A percentile compares a stretch with the other conserved stretches of the same genome.
These are phyloP conservation scores for Aotearoamyces nothofagi DNA, from an alignment of 2,329 filamentous ascomycete genomes.

Conservation along the genomic window DNA sequence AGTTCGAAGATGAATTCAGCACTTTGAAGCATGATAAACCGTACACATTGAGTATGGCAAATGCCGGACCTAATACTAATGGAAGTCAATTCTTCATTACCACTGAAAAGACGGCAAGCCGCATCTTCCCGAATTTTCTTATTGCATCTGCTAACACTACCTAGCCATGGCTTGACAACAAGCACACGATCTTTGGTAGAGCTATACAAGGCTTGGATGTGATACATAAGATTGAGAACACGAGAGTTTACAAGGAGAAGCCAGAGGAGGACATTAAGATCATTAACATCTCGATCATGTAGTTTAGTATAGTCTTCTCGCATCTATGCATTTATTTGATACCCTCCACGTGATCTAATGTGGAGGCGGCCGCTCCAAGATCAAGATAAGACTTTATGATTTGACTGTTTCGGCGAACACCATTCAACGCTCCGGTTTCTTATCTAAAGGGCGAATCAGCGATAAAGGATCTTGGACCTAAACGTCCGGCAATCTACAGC, in stretches of 20 bases:
- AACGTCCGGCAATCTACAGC: too few species aligned
- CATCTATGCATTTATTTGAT: too few species aligned
- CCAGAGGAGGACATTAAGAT: slow-evolving; percentile 97
- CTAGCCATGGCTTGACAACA: slow-evolving; percentile 81
- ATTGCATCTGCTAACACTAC: background rate
- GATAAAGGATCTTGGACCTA: too few species aligned
- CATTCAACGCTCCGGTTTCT: too few species aligned
- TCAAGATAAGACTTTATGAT: too few species aligned
- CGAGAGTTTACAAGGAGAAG: slow-evolving; percentile 74
- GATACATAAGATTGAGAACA: slow-evolving; percentile 89
- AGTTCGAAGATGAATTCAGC: slow-evolving; percentile 90
- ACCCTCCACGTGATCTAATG: too few species aligned
- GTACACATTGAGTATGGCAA: slow-evolving; percentile 95
- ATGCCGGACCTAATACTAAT: slow-evolving; percentile 89
- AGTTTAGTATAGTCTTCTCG: slow-evolving; percentile 4
- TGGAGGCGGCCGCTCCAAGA: too few species aligned
- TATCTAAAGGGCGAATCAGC: too few species aligned
- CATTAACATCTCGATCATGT: slow-evolving; percentile 52
- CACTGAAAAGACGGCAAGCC: slow-evolving; percentile 76
- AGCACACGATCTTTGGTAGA: slow-evolving; percentile 91
- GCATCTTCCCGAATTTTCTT: slow-evolving; percentile 1
- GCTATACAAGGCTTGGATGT: slow-evolving; percentile 86
- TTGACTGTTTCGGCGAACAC: too few species aligned
- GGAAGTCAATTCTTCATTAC: slow-evolving; percentile 98
- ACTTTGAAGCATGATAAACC: slow-evolving; percentile 86